A percentile compares a stretch with the other conserved stretches of the same genome.
These are phyloP conservation scores for Eleusine indica DNA, from an alignment of 176 grass and related monocot genomes.

Conservation along the genomic window DNA sequence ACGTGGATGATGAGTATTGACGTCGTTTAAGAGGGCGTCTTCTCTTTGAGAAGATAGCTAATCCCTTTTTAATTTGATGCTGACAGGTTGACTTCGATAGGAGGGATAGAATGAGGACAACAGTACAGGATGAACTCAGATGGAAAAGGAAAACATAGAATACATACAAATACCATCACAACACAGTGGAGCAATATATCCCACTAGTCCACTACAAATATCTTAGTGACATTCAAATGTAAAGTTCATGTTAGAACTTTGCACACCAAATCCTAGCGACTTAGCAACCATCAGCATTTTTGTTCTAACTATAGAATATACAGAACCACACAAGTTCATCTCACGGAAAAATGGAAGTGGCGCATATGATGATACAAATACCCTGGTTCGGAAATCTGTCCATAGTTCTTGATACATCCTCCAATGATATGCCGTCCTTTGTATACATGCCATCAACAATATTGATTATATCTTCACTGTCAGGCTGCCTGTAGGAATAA, in stretches of 20 bases:
- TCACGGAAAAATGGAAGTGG: constrained; percentile 2
- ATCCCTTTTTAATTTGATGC: too few species aligned
- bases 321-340: constrained; percentile 1
- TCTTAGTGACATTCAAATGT: constrained; percentile 18
- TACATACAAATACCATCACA: too few species aligned
- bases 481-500: constrained; percentile 69
- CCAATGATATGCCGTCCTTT: constrained; percentile 77
- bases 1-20: too few species aligned
- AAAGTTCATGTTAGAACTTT: not conserved
- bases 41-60: too few species aligned
- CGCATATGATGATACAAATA: constrained; percentile 30
- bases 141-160: too few species aligned
- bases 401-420: constrained; percentile 69
- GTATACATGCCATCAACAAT: constrained; percentile 89
- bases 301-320: not conserved
- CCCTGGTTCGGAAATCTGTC: constrained; percentile 89
- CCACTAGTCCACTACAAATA: not conserved
- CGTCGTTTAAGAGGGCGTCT: too few species aligned
- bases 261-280: not conserved
- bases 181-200: too few species aligned
- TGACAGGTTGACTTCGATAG: too few species aligned
- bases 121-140: too few species aligned
- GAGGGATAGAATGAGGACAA: too few species aligned
- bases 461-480: constrained; percentile 84
- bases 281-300: not conserved